Evolutionary conservation across 495 filamentous ascomycete genomes (phyloP), one percentile per base, ranked within the genome.

Genomic region (Xylaria telfairii): DNA sequence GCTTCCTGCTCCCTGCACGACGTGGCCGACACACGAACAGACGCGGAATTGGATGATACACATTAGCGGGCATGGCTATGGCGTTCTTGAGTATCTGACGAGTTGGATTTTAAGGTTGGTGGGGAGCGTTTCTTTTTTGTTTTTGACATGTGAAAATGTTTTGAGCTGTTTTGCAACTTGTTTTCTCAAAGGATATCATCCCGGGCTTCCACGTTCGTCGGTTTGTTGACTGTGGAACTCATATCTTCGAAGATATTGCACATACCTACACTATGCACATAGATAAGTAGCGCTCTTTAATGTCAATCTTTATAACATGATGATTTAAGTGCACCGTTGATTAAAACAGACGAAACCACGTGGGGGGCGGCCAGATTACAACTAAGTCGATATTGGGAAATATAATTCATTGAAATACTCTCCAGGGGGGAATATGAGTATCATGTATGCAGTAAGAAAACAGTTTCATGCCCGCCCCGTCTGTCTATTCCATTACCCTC

Each of bases 391-490:
- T 30, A 30, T 41, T 51, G 44, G 67, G 59, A 53, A 63, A 62
- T 54, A 7, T 39, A 46, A 46, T 70, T 42, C 56, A 61, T 63
- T 70, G 57, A 70, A 57, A 47, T 42, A 30, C 39, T 24, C 8
- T 47, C 19, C 21, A 8, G 5, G 49, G 34, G 67, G 67, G 37
- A 53, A 24, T 24, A 39, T 53, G 49, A 28, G 47, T 64, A 65
- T 69, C 41, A 76, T 76, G 74, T 70, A 75, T 74, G 74, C 74
- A 76, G 75, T 71, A 72, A 70, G 72, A 71, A 74, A 72, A 71
- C 69, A 73, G 37, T n/a, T 60, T 49, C 61, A 42, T 60, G 72
- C 72, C 76, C 69, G 37, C 71, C 72, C 70, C 70, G 53, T 69
- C 69, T 73, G 71, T 78, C 74, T 63, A 74, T 74, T 65, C n/a